phyloP scores from a whole-genome alignment of 768 basidiomycete genomes.

The Mycena amicta region DNA sequence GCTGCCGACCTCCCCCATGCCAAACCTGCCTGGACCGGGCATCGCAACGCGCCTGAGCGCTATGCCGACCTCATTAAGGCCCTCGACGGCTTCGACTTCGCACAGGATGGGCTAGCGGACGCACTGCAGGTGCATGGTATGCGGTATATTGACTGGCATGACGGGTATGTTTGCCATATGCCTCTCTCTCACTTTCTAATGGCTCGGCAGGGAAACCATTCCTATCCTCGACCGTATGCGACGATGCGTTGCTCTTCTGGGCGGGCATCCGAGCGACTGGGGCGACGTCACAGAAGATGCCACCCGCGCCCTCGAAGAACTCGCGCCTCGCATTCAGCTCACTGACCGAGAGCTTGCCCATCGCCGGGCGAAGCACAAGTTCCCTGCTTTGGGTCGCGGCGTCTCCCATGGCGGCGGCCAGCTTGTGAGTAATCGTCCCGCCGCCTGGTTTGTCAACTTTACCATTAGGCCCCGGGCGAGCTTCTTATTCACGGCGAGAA shows the following conservation, averaged over 20 bases:
- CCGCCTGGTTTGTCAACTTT: too few species aligned
- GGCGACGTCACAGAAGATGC: not conserved
- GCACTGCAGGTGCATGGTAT: not conserved
- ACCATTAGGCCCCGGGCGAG: too few species aligned
- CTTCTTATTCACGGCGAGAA: too few species aligned
- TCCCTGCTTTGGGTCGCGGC: not conserved
- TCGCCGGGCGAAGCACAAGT: not conserved
- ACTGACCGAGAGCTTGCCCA: not conserved
- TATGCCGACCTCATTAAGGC: not conserved
- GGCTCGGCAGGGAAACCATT: not conserved
- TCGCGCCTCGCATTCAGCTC: not conserved
- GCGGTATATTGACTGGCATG: not conserved
- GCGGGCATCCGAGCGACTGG: not conserved
- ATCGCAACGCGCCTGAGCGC: not conserved
- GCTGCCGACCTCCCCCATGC: not conserved
- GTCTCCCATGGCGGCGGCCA: not conserved
- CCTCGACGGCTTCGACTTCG: not conserved
- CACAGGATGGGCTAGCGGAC: not conserved
- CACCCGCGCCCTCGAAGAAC: not conserved
- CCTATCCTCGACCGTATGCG: not conserved
- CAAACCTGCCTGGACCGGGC: not conserved
- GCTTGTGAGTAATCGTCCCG: too few species aligned
- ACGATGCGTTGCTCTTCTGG: not conserved
- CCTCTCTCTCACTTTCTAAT: not conserved
- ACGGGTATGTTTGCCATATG: not conserved